Evolutionary conservation across 2,329 filamentous ascomycete species (phyloP).

Genomic region (Verticillium longisporum): DNA sequence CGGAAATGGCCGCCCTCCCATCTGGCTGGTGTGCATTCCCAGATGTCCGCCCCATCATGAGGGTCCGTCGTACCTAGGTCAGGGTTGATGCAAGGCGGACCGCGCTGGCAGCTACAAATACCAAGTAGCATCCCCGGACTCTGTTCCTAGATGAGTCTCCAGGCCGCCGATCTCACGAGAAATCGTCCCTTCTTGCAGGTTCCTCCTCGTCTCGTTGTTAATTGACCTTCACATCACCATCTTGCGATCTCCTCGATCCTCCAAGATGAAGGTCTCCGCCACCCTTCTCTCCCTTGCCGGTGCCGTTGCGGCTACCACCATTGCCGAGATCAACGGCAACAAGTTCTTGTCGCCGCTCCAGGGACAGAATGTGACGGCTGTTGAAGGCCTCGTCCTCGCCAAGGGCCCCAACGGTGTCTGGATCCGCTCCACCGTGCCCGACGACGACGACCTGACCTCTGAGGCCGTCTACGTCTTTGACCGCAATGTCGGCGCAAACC

Average conservation of each 20-base stretch:
- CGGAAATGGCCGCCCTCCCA: not conserved
- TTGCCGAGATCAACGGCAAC: slow-evolving; percentile 60
- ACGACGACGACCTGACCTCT: slow-evolving; percentile 50
- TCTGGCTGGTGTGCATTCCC: not conserved
- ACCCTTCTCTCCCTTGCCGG: slow-evolving; percentile 19
- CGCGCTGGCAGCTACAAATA: slow-evolving; percentile 1
- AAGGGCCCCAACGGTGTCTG: slow-evolving; percentile 56
- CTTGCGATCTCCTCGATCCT: not conserved
- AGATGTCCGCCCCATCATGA: not conserved
- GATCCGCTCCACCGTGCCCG: slow-evolving; percentile 52
- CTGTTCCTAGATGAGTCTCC: not conserved
- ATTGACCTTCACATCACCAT: not conserved
- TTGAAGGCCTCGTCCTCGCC: slow-evolving; percentile 59
- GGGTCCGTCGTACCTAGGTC: not conserved
- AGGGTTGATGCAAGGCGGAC: not conserved
- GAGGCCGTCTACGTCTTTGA: slow-evolving; percentile 62
- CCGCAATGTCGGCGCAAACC: slow-evolving; percentile 37
- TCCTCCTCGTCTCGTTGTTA: not conserved
- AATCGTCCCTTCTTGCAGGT: slow-evolving; percentile 4
- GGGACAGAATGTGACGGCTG: slow-evolving; percentile 47
- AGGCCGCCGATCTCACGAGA: slow-evolving; percentile 2
- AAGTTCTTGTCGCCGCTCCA: slow-evolving; percentile 55
- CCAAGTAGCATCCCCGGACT: not conserved
- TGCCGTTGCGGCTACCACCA: slow-evolving; percentile 34
- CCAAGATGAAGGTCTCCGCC: slow-evolving; percentile 22